phyloP scores from a whole-genome alignment of 345 rosid species.

The Psidium guajava region DNA sequence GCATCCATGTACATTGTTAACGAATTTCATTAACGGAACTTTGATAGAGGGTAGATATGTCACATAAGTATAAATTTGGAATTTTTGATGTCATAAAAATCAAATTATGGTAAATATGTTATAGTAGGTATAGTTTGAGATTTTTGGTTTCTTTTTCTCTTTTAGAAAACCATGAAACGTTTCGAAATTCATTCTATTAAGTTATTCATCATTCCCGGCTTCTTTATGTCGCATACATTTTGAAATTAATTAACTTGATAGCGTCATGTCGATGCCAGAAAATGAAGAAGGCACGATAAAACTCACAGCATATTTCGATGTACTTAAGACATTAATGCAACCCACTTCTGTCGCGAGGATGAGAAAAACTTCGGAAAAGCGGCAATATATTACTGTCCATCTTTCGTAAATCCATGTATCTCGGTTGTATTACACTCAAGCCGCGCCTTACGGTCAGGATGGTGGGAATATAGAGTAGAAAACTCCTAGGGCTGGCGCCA shows the following conservation, averaged over 20 bases:
- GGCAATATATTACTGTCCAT: not conserved
- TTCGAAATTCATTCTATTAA: not conserved
- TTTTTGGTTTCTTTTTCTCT: no score
- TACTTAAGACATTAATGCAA: not conserved
- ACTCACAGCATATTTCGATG: not conserved
- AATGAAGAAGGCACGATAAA: not conserved
- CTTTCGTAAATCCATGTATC: not conserved
- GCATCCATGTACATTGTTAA: no score
- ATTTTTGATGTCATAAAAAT: no score
- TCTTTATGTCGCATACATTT: rapidly evolving
- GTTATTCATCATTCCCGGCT: not conserved
- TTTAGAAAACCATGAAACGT: not conserved
- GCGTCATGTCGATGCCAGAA: not conserved
- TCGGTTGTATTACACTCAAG: not conserved
- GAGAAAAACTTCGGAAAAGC: not conserved
- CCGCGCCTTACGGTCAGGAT: not conserved
- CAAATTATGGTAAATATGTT: no score
- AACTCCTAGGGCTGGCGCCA: not conserved
- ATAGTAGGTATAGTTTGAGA: no score
- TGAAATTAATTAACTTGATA: not conserved
- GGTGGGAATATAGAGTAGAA: not conserved
- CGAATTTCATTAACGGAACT: no score
- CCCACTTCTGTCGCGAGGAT: not conserved
- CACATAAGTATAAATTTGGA: no score
- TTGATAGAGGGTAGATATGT: no score